Conservation (phyloP, 2,329 filamentous ascomycete genomes). For the Ophiostoma himal-ulmi region DNA sequence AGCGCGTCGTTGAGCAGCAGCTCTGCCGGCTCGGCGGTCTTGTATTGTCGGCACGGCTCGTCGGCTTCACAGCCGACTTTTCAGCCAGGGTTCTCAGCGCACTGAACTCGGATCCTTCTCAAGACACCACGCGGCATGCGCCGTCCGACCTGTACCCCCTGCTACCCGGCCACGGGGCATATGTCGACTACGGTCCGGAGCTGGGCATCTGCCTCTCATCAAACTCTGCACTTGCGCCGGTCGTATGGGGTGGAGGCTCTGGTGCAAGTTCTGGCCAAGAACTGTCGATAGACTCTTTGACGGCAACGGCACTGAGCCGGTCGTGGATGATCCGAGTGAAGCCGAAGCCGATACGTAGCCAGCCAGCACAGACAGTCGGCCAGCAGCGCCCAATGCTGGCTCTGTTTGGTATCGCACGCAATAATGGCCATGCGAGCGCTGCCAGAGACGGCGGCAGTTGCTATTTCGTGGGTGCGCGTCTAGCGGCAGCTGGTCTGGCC, state of each 20-base stretch:
- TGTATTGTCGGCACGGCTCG: slow-evolving; percentile 34
- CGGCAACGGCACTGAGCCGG: neutral
- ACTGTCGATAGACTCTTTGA: neutral
- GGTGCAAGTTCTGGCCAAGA: neutral
- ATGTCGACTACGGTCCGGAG: slow-evolving; percentile 17
- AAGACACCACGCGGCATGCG: slow-evolving; percentile 22
- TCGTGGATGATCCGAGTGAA: slow-evolving; percentile 6
- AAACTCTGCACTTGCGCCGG: slow-evolving; percentile 11
- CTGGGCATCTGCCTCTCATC: slow-evolving; percentile 17
- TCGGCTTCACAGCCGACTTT: slow-evolving; percentile 31
- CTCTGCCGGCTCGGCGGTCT: slow-evolving; percentile 32
- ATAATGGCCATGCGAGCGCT: neutral
- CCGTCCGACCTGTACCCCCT: slow-evolving; percentile 34
- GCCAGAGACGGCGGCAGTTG: neutral
- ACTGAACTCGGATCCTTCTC: neutral
- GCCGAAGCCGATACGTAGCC: neutral
- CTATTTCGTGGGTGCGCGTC: neutral
- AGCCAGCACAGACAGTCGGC: neutral
- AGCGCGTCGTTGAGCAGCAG: slow-evolving; percentile 32
- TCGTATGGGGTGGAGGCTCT: neutral
- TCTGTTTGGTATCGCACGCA: neutral
- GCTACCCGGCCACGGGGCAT: slow-evolving; percentile 31
- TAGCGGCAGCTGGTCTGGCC: slow-evolving; percentile 18
- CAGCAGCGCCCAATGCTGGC: neutral
- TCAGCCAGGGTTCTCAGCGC: neutral